Evolutionary conservation across 305 asterid species (phyloP).

Genomic region (Fraxinus sp.): DNA sequence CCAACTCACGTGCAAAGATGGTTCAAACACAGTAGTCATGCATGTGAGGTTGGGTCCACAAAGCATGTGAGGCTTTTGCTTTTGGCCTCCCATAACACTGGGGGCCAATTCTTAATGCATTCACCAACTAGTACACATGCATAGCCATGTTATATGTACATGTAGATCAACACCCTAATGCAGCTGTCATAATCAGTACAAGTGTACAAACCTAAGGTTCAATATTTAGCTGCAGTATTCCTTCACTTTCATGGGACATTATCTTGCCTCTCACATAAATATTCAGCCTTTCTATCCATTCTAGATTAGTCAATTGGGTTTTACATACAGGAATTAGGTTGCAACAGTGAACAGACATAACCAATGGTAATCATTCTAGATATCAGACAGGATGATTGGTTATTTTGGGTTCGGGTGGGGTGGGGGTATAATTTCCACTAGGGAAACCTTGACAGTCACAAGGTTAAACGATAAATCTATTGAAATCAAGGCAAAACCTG

Average conservation of each 20-base stretch:
- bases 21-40: constrained; percentile 26
- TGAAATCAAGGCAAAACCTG: not conserved
- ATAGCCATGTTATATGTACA: constrained; percentile 37
- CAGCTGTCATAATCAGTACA: constrained; percentile 29
- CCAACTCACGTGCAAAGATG: constrained; percentile 29
- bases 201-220: not conserved
- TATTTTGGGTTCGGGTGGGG: not conserved
- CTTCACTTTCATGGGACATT: constrained; percentile 26
- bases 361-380: not conserved
- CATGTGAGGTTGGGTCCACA: constrained; percentile 45
- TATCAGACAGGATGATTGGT: not conserved
- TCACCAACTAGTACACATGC: constrained; percentile 41
- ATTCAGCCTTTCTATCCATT: constrained; percentile 9
- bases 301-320: constrained; percentile 8
- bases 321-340: not conserved
- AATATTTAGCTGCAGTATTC: constrained; percentile 11
- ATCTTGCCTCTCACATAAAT: constrained; percentile 16
- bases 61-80: constrained; percentile 27
- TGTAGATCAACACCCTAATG: not conserved
- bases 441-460: not conserved
- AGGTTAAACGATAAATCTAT: not conserved
- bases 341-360: not conserved
- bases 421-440: not conserved
- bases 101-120: constrained; percentile 36
- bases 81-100: constrained; percentile 5